Evolutionary conservation across 139 green algal species (phyloP), one percentile per base, ranked within the genome.

Genomic region (Micractinium conductrix): DNA sequence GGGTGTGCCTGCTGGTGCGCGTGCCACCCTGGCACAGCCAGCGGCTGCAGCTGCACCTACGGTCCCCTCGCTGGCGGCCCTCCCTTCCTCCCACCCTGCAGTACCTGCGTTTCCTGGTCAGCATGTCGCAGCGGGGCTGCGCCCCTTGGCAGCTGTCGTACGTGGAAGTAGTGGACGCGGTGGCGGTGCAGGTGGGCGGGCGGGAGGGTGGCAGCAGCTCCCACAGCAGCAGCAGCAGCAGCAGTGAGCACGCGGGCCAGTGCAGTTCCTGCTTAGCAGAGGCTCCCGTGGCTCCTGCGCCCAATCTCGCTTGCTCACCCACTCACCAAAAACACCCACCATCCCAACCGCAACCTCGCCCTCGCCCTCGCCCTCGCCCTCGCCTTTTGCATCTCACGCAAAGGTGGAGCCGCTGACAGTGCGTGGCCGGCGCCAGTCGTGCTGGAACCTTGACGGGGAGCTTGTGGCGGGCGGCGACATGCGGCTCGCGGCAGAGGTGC

Each of bases 371-470:
- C n/a, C n/a, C n/a, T n/a, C n/a, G n/a, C n/a, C n/a, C n/a, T n/a
- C n/a, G n/a, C n/a, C n/a, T n/a, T n/a, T n/a, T n/a, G n/a, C n/a
- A n/a, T n/a, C n/a, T n/a, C n/a, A n/a, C n/a, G n/a, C n/a, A n/a
- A 40, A 21, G 63, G 30, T 7, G 63, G 30, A 42, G 33, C 6
- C 30, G n/a, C 8, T 21, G 5, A 1, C 12, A n/a, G 12, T 35
- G 63, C n/a, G 4, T 28, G 68, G 40, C 19, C 6, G 6, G 40
- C 69, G 9, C 69, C 80, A 84, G 40, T 91, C 80, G 69, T 69
- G n/a, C n/a, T 98, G 95, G 95, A 98, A 96, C 75, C 87, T 96
- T 30, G 95, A 98, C 60, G 95, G 95, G 26, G 94, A 97, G 88
- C 87, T 96, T 70, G 76, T 95, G 78, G 30, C 26, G n/a, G 43